These are phyloP conservation scores for Haplosporangium gracile DNA, from an alignment of 192 early-diverging fungal genomes.

Conservation along the genomic window DNA sequence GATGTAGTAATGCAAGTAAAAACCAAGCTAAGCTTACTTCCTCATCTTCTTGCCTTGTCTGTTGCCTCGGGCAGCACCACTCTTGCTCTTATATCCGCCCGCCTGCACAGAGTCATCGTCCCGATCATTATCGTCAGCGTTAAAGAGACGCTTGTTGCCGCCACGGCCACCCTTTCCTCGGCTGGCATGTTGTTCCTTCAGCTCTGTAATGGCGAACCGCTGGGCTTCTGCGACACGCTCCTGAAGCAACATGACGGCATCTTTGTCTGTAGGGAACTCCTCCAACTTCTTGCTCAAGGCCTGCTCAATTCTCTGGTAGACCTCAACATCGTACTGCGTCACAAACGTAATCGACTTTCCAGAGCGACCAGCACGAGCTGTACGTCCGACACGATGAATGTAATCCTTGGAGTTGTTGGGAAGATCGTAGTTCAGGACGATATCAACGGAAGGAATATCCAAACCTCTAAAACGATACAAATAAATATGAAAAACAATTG, in stretches of 20 bases:
- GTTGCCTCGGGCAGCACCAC: conserved; percentile 49
- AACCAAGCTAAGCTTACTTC: conserved; percentile 11
- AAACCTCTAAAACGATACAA: conserved; percentile 70
- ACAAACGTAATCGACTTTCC: conserved; percentile 87
- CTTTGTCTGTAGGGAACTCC: conserved; percentile 85
- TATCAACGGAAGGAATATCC: conserved; percentile 96
- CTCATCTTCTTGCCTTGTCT: conserved; percentile 53
- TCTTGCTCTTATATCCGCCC: conserved; percentile 49
- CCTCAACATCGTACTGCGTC: conserved; percentile 95
- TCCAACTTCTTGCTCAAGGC: conserved; percentile 90
- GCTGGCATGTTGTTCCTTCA: conserved; percentile 79
- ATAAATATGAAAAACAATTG: not conserved
- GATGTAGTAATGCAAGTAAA: not conserved
- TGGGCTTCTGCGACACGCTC: conserved; percentile 94
- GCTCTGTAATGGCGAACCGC: conserved; percentile 86
- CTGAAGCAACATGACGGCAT: conserved; percentile 89
- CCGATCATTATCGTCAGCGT: conserved; percentile 46
- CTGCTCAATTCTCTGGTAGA: conserved; percentile 94
- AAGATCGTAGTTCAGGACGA: conserved; percentile 98
- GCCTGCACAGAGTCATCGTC: conserved; percentile 57
- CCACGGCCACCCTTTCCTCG: conserved; percentile 53
- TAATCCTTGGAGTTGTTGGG: conserved; percentile 91
- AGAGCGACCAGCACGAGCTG: conserved; percentile 85
- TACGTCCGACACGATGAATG: conserved; percentile 89
- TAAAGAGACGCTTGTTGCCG: conserved; percentile 50